Percentiles rank a stretch among this genome's conserved stretches.
Evolutionary conservation across 2,329 filamentous ascomycete species (phyloP).

Genomic region (Cordyceps sp.): DNA sequence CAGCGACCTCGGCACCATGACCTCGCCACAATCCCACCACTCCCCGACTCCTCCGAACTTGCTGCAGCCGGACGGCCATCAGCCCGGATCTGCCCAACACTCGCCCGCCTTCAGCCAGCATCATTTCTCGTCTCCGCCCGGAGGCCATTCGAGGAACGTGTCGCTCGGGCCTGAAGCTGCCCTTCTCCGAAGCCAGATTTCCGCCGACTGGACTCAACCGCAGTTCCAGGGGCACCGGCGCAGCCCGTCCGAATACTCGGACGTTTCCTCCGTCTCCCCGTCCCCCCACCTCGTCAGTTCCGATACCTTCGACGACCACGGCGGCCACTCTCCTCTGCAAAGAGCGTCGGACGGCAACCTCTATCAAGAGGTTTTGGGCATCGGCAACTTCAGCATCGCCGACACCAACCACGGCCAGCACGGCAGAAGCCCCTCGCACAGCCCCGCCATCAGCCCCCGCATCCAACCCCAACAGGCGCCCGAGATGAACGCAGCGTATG

Average conservation of each 20-base stretch:
- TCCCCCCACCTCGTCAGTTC: constrained; percentile 68
- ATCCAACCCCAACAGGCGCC: constrained; percentile 39
- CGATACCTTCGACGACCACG: constrained; percentile 60
- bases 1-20: constrained; percentile 34
- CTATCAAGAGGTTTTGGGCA: constrained; percentile 62
- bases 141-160: constrained; percentile 35
- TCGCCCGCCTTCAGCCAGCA: constrained; percentile 40
- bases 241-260: constrained; percentile 79
- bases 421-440: constrained; percentile 68
- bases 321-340: constrained; percentile 66
- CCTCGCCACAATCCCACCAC: constrained; percentile 36
- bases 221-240: constrained; percentile 72
- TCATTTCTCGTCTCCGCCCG: constrained; percentile 34
- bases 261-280: constrained; percentile 70
- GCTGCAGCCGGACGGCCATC: constrained; percentile 29
- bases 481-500: constrained; percentile 28
- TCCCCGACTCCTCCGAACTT: constrained; percentile 39
- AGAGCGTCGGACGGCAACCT: constrained; percentile 53
- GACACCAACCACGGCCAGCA: constrained; percentile 52
- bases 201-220: constrained; percentile 33
- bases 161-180: constrained; percentile 42
- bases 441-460: constrained; percentile 47
- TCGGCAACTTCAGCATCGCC: constrained; percentile 67
- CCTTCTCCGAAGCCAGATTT: constrained; percentile 33
- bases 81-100: constrained; percentile 32